Evolutionary conservation across 805 yeast genomes (phyloP).

Genomic region (Candida pseudofarinosa): DNA sequence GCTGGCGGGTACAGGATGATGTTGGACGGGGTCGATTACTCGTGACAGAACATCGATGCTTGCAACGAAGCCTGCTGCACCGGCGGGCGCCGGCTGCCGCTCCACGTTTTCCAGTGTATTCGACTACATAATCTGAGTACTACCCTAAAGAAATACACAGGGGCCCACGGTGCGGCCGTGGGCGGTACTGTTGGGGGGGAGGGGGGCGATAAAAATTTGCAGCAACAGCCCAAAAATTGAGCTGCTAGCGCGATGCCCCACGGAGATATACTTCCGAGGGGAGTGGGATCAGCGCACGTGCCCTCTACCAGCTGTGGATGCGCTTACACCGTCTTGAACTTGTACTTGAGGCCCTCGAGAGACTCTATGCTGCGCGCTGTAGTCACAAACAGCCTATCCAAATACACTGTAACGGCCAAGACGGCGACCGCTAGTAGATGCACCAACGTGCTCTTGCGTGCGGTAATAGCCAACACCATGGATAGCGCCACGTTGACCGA

Average conservation of each 20-base stretch:
- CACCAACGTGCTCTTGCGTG: not conserved
- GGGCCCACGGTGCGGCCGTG: too few relatives aligned
- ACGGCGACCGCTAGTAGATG: conserved; percentile 7
- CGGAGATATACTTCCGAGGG: too few relatives aligned
- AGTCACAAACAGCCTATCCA: conserved; percentile 8
- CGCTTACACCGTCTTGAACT: conserved; percentile 15
- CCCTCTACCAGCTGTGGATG: too few relatives aligned
- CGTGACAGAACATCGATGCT: too few relatives aligned
- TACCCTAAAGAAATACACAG: not conserved
- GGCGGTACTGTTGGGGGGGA: too few relatives aligned
- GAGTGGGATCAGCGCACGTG: too few relatives aligned
- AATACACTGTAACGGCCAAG: conserved; percentile 4
- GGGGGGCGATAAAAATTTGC: too few relatives aligned
- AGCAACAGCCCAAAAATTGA: too few relatives aligned
- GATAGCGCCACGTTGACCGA: not conserved
- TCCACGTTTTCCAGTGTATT: not conserved
- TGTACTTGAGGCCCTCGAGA: conserved; percentile 12
- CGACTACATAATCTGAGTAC: not conserved
- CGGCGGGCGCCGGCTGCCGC: not conserved
- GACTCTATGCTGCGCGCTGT: conserved; percentile 8
- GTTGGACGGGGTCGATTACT: too few relatives aligned
- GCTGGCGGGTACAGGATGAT: too few relatives aligned
- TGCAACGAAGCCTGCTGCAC: too few relatives aligned
- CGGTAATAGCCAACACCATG: not conserved
- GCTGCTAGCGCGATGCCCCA: too few relatives aligned